Conservation (phyloP, 2,329 filamentous ascomycete species). For the Cryphonectria nitschkei region DNA sequence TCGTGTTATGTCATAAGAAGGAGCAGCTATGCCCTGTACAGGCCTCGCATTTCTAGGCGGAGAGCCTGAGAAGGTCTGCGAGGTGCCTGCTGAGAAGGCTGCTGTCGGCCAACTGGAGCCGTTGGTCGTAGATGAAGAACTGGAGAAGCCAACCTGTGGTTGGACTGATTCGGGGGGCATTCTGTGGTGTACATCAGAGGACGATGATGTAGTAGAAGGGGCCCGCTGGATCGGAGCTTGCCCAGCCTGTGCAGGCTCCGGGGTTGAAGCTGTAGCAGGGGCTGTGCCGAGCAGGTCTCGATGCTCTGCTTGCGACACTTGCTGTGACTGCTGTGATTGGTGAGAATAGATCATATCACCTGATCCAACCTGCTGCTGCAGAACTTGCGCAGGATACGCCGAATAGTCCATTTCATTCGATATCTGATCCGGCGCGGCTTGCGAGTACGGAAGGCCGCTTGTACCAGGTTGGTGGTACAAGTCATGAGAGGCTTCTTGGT, state of each 20-base stretch:
- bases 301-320: constrained; percentile 12
- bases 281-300: constrained; percentile 8
- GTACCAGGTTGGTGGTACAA: constrained; percentile 39
- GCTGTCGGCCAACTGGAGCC: constrained; percentile 30
- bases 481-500: constrained; percentile 28
- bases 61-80: constrained; percentile 14
- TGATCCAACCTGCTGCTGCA: constrained; percentile 11
- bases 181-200: constrained; percentile 17
- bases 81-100: constrained; percentile 2
- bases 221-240: constrained; percentile 13
- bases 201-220: constrained; percentile 2
- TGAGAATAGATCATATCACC: constrained; percentile 20
- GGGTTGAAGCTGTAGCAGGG: constrained; percentile 7
- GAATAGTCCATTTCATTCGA: constrained; percentile 19
- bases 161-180: constrained; percentile 26
- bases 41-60: constrained; percentile 4
- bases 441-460: constrained; percentile 33
- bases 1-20: constrained; percentile 20
- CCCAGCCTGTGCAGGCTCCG: constrained; percentile 7
- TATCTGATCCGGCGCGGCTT: constrained; percentile 25
- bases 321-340: constrained; percentile 23
- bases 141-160: constrained; percentile 7
- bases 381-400: constrained; percentile 2
- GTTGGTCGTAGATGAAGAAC: constrained; percentile 2
- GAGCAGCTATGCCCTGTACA: constrained; percentile 3